Percentiles rank a stretch among this genome's conserved stretches.
These are phyloP conservation scores for Hanseniaspora mollemarum DNA, from an alignment of 805 yeast species.

Conservation along the genomic window DNA sequence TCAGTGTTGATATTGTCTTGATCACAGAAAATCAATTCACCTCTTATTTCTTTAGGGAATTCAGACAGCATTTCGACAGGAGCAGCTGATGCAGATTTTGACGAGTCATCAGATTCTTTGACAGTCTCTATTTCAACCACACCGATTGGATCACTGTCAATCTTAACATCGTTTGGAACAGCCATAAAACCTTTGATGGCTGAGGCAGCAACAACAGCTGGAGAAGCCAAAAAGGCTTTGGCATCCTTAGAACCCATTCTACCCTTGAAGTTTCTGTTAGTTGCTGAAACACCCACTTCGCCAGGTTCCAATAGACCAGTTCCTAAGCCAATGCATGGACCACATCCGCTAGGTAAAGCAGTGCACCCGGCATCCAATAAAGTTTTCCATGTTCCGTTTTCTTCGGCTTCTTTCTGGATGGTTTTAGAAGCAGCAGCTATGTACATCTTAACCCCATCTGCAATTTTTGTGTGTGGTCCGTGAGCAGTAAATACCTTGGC, in stretches of 20 bases:
- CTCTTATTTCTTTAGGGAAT: constrained; percentile 78
- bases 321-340: constrained; percentile 98
- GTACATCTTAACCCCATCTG: constrained; percentile 85
- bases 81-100: constrained; percentile 27
- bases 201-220: constrained; percentile 96
- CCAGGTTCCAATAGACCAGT: constrained; percentile 88
- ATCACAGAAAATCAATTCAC: constrained; percentile 89
- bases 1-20: constrained; percentile 96
- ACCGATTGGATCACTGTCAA: constrained; percentile 41
- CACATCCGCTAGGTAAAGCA: constrained; percentile 97
- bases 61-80: constrained; percentile 73
- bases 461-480: constrained; percentile 57
- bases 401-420: constrained; percentile 87
- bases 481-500: constrained; percentile 54
- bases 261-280: constrained; percentile 97
- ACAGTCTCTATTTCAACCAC: constrained; percentile 32
- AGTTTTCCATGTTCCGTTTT: constrained; percentile 82
- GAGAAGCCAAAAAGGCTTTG: constrained; percentile 88
- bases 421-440: constrained; percentile 94
- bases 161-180: constrained; percentile 75
- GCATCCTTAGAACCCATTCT: constrained; percentile 98
- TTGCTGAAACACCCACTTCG: constrained; percentile 96
- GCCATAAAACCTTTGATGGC: constrained; percentile 93
- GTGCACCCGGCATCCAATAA: constrained; percentile 86
- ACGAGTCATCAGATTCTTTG: constrained; percentile 25